phyloP scores from a whole-genome alignment of 768 basidiomycete species.

The Naganishia onofrii region DNA sequence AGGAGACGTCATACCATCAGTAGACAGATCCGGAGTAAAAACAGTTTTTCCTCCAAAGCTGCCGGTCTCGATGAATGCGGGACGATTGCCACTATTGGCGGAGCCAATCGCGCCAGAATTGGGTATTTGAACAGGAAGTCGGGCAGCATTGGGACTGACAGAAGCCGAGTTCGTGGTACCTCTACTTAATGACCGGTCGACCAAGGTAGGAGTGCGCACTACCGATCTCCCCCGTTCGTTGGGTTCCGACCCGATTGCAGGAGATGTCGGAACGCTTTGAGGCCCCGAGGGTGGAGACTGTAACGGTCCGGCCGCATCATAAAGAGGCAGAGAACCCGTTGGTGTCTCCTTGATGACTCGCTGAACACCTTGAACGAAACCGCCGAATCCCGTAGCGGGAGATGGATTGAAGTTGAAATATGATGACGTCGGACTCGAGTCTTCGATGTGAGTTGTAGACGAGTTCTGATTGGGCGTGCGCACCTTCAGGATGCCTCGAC shows the following conservation, averaged over 20 bases:
- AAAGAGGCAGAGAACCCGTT: constrained; percentile 33
- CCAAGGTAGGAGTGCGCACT: constrained; percentile 27
- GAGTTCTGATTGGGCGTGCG: constrained; percentile 34
- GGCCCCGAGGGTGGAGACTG: constrained; percentile 26
- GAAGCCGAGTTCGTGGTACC: constrained; percentile 24
- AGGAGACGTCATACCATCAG: constrained; percentile 22
- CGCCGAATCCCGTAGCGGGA: constrained; percentile 51
- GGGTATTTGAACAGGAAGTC: constrained; percentile 28
- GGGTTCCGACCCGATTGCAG: constrained; percentile 4
- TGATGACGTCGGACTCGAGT: constrained; percentile 37
- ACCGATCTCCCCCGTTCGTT: constrained; percentile 30
- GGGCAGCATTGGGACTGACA: constrained; percentile 29
- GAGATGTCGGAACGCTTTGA: constrained; percentile 20
- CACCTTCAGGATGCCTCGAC: constrained; percentile 51
- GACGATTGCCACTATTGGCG: background rate
- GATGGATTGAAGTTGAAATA: constrained; percentile 53
- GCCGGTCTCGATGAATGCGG: background rate
- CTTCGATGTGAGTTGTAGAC: constrained; percentile 23
- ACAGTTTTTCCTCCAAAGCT: constrained; percentile 16
- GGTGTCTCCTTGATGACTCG: constrained; percentile 27
- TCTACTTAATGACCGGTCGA: constrained; percentile 26
- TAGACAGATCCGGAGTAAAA: constrained; percentile 12
- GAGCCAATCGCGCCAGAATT: background rate
- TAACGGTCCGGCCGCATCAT: constrained; percentile 25
- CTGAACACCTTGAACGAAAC: constrained; percentile 37